Base-by-base conservation (phyloP, 257 asterid species). In the Ilex asprella region DNA sequence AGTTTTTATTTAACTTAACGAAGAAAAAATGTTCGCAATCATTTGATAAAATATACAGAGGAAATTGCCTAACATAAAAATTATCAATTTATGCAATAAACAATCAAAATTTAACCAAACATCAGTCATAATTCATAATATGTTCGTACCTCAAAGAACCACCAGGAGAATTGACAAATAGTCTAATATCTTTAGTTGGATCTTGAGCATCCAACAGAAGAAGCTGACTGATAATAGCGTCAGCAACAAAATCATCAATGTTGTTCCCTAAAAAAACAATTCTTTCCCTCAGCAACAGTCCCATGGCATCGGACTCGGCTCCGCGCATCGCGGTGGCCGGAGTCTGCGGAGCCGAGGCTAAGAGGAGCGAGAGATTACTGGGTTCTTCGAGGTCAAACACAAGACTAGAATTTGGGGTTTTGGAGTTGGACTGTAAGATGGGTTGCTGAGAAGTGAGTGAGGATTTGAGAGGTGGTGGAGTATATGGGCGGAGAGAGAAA, bases 191-290 rank as follows among this genome's bases (percentile, higher is more conserved):
- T 80, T 81, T 85, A 3, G 78, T 82, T 7, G 95, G 76, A 74
- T 92, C 97, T 70, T 78, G 83, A 44, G 99, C 91, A 67, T 92
- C 99, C 75, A 92, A 71, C 84, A 92, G 65, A 51, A 92, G 73
- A 57, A 92, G 78, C 86, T 86, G 97, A 67, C 97, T 85, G 54
- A 83, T 83, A 70, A 92, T 89, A 31, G 94, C 78, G 75, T 92
- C 99, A 30, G 97, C 99, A 29, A 85, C 81, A 59, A 85, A 85
- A 68, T 92, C 99, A 70, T 89, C 96, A 59, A 92, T 81, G 10
- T 57, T 47, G 74, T 58, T 79, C 35, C 97, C 97, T 79, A 92
- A 72, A 70, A 92, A 92, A 60, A 92, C 89, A 62, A 92, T 89
- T 78, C 99, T 87, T 79, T 92, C 99, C 76, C 67, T 89, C 16